Evolutionary conservation across 805 yeast species (phyloP), one percentile per base, ranked within the genome.

Genomic region (Ogataea angusta): DNA sequence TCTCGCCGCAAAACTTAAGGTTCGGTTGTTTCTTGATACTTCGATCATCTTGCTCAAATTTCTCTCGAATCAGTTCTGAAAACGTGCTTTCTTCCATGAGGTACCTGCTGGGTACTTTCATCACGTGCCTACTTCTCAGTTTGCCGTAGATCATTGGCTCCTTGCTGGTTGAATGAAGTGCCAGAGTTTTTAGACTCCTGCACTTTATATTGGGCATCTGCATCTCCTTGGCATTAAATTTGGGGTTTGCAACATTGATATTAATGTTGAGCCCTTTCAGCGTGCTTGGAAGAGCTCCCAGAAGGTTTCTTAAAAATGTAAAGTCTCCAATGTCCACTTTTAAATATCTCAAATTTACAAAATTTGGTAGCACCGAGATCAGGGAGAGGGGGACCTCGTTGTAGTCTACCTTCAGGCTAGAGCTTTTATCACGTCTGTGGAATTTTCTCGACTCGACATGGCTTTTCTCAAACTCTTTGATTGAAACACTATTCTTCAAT

Each of bases 231-330:
- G 28, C 30, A 22, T 38, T 33, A 34, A 44, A 47, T 21, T 31
- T 38, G 10, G 48, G 51, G 17, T 30, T 34, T 6, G 36, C 18
- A 14, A 37, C 34, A 23, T 47, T 47, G 35, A 47, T 36, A 34
- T 47, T 47, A 24, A 47, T 43, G 5, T 45, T 34, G 6, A 53
- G 36, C 8, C 48, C 54, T 36, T 49, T 49, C 30, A 53, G 27
- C 9, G 39, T 41, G 10, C 15, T 13, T 2, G 57, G 56, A 3
- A 45, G 44, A 16, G 32, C 42, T 34, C 40, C 42, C 19, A 50
- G 18, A 14, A 46, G 25, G 8, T 16, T 7, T 16, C 23, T 29
- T 19, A 53, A 28, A 15, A 41, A 35, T 6, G 24, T 17, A 6
- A 43, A 27, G 23, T 45, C 45, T 7, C 29, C 34, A 22, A 51